Base-by-base conservation (phyloP, 371 early-diverging fungal genomes). In the Saksenaea oblongispora region DNA sequence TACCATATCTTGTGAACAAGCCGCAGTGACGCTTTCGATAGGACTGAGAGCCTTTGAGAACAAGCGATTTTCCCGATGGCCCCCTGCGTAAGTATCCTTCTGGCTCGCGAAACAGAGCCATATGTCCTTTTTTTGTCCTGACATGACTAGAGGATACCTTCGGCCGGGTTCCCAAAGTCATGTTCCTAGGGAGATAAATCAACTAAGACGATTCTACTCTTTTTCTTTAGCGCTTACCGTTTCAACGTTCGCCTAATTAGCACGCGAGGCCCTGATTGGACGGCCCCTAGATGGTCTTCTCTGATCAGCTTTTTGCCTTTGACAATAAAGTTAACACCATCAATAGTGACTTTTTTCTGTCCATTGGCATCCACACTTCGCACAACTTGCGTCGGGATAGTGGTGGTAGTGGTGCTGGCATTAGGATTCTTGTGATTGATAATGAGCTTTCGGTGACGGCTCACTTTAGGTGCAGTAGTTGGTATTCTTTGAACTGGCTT, bases 21-120 rank as follows among this genome's bases (percentile, higher is more conserved):
- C 82, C 76, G 57, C 82, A 81, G 18, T 71, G 64, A 28, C 47
- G 17, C 15, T 58, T 55, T 26, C 55, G 66, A 28, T 65, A 60
- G 13, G 54, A 39, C 22, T 47, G 51, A 10, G 51, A 47, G 0
- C 51, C 51, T 13, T 66, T 74, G 28, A 81, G 39, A 0, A 78
- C 73, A 0, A 79, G 61, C 11, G 79, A 73, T 55, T 77, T 75
- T 0, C 69, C 67, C 37, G 62, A 41, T 53, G 54, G 55, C 0
- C 78, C 82, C 31, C 75, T 72, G 24, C 82, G 66, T 13, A 73
- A 64, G 55, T 79, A 82, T 0, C 82, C 82, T 42, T 82, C 79
- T 9, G 75, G 73, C 34, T 68, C 69, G 34, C 73, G 70, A 9
- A 66, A 58, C 36, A 70, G 69, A 0, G 74, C 74, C 64, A 73